phyloP scores from a whole-genome alignment of 345 rosid species.

The Lumnitzera littorea region DNA sequence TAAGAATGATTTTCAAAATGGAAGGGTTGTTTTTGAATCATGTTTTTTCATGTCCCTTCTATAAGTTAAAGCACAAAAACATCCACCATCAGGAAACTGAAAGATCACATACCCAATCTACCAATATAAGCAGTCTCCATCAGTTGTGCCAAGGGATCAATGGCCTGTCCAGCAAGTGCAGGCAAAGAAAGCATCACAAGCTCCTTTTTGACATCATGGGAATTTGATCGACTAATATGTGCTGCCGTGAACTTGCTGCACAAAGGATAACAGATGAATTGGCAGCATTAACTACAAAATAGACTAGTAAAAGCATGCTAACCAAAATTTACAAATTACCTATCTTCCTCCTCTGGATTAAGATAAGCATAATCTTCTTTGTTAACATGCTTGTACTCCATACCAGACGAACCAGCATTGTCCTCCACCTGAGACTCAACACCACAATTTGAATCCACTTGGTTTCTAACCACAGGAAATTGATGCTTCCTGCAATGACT shows the following conservation, averaged over 20 bases:
- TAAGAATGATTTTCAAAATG: neutral
- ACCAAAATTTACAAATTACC: slow-evolving; percentile 34
- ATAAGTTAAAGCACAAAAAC: no score
- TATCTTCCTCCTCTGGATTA: slow-evolving; percentile 18
- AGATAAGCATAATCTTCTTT: slow-evolving; percentile 22
- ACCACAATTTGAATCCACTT: slow-evolving; percentile 35
- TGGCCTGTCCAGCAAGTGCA: slow-evolving; percentile 85
- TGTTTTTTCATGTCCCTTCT: no score
- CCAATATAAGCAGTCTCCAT: slow-evolving; percentile 98
- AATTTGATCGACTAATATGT: slow-evolving; percentile 17
- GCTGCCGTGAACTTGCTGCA: slow-evolving; percentile 33
- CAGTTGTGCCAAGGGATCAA: slow-evolving; percentile 74
- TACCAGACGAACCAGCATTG: slow-evolving; percentile 14
- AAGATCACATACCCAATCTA: slow-evolving; percentile 48
- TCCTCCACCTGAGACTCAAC: slow-evolving; percentile 29
- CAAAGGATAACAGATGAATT: slow-evolving; percentile 8
- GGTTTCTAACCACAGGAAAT: slow-evolving; percentile 24
- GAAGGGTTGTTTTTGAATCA: neutral
- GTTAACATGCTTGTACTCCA: slow-evolving; percentile 10
- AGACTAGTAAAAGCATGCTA: slow-evolving; percentile 6
- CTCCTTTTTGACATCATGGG: slow-evolving; percentile 49
- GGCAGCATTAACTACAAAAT: neutral
- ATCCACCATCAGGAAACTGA: no score
- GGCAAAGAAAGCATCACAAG: slow-evolving; percentile 79
- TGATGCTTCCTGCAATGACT: slow-evolving; percentile 21